Percentiles rank a stretch among this genome's conserved stretches.
Conservation (phyloP, 1,139 yeast genomes). For the Arxiozyma heterogenica region DNA sequence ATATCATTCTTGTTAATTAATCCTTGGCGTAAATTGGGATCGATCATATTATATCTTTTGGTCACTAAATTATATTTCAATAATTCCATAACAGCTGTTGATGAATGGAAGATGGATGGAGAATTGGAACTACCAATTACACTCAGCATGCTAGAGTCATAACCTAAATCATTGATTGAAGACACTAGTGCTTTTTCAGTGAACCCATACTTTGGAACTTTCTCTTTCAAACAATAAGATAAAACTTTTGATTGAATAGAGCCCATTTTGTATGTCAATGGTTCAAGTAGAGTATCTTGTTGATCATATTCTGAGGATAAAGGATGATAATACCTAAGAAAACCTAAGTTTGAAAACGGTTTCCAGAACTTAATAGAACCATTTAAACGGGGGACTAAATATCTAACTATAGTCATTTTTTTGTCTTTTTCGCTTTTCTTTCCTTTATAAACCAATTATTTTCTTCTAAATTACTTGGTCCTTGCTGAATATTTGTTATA, state of each 20-base stretch:
- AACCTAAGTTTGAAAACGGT: not conserved
- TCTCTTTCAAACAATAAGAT: constrained; percentile 38
- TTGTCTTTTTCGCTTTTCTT: not conserved
- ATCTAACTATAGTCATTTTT: not conserved
- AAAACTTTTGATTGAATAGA: constrained; percentile 37
- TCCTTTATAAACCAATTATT: not conserved
- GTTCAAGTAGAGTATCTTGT: constrained; percentile 14
- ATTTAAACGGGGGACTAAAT: not conserved
- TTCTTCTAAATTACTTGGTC: not conserved
- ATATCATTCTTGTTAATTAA: constrained; percentile 12
- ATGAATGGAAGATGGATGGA: constrained; percentile 26
- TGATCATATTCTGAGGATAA: constrained; percentile 18
- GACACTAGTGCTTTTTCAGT: constrained; percentile 47
- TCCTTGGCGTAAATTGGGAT: constrained; percentile 19
- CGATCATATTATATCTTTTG: constrained; percentile 40
- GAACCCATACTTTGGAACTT: constrained; percentile 68
- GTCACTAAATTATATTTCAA: constrained; percentile 56
- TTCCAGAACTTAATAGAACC: not conserved
- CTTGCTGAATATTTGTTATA: not conserved
- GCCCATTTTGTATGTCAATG: constrained; percentile 25
- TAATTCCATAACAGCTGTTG: constrained; percentile 51
- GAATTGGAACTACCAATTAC: constrained; percentile 37
- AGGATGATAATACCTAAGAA: constrained; percentile 21
- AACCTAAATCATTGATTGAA: constrained; percentile 53
- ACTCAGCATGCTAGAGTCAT: constrained; percentile 59